These are phyloP conservation scores for Salicornia ramosissima DNA, from an alignment of 148 eudicot genomes.

Conservation along the genomic window DNA sequence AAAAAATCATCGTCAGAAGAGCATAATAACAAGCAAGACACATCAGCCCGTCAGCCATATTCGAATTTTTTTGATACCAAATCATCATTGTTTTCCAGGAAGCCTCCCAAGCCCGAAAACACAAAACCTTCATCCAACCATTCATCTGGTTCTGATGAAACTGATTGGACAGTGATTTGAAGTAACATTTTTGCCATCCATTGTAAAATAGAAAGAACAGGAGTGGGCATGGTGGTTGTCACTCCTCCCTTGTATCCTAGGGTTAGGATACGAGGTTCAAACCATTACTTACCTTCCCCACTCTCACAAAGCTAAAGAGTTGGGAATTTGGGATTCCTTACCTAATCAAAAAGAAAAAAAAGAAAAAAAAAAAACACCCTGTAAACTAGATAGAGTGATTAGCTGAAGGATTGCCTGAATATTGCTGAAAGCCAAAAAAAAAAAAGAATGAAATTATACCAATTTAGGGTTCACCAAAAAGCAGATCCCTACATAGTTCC, in stretches of 20 bases:
- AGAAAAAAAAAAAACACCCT: no score
- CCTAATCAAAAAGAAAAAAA: no score
- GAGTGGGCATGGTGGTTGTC: no score
- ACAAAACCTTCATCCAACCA: slow-evolving; percentile 33
- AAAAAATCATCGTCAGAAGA: slow-evolving; percentile 35
- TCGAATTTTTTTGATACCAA: slow-evolving; percentile 32
- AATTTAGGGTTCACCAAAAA: not conserved
- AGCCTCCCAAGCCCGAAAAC: slow-evolving; percentile 66
- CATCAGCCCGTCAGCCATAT: slow-evolving; percentile 39
- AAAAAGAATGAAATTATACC: not conserved
- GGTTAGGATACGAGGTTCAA: no score
- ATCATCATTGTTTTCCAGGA: slow-evolving; percentile 61
- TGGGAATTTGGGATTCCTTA: no score
- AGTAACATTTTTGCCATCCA: slow-evolving; percentile 1
- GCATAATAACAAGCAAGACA: slow-evolving; percentile 38
- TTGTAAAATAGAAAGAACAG: slow-evolving; percentile 22
- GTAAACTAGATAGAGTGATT: slow-evolving; percentile 15
- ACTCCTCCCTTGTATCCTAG: no score
- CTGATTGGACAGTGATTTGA: slow-evolving; percentile 49
- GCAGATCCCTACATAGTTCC: not conserved
- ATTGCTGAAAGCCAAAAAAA: not conserved
- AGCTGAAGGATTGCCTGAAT: slow-evolving; percentile 1
- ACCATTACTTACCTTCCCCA: no score
- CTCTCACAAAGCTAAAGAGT: no score
- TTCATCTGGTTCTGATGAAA: slow-evolving; percentile 38